phyloP scores from a whole-genome alignment of 2,329 filamentous ascomycete species.

The Fusarium tanahbumbuense region DNA sequence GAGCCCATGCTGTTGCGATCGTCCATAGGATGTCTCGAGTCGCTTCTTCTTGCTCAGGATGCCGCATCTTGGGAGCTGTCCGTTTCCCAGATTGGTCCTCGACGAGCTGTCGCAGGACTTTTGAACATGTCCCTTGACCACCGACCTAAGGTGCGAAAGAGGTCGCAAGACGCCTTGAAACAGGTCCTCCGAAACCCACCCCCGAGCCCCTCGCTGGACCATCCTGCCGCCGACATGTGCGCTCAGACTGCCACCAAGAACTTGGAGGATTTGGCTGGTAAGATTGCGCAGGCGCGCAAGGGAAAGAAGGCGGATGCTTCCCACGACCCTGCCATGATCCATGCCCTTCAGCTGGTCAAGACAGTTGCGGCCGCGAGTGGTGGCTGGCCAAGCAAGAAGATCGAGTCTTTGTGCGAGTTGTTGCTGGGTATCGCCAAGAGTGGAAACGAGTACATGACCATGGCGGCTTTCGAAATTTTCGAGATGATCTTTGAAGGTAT shows the following conservation, averaged over 20 bases:
- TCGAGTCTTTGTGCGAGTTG: conserved; percentile 90
- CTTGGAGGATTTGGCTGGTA: conserved; percentile 77
- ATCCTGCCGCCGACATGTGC: conserved; percentile 96
- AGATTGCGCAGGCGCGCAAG: conserved; percentile 72
- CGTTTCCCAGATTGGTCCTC: conserved; percentile 83
- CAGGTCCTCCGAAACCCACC: conserved; percentile 87
- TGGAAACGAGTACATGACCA: conserved; percentile 94
- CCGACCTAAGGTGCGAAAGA: conserved; percentile 92
- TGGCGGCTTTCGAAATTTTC: conserved; percentile 96
- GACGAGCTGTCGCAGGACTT: conserved; percentile 87
- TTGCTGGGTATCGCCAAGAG: conserved; percentile 89
- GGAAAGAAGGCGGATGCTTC: conserved; percentile 68
- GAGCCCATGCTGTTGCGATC: conserved; percentile 88
- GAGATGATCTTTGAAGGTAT: conserved; percentile 96
- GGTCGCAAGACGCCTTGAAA: conserved; percentile 88
- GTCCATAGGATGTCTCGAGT: conserved; percentile 92
- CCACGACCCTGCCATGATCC: conserved; percentile 87
- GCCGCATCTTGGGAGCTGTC: conserved; percentile 87
- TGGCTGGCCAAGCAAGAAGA: conserved; percentile 97
- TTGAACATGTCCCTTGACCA: conserved; percentile 86
- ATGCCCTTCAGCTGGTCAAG: conserved; percentile 92
- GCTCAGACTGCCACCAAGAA: conserved; percentile 89
- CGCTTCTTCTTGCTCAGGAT: conserved; percentile 91
- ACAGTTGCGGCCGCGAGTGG: conserved; percentile 86
- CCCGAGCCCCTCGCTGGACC: conserved; percentile 90